phyloP scores from a whole-genome alignment of 148 eudicot genomes.

The Rhododendron mucronatum region DNA sequence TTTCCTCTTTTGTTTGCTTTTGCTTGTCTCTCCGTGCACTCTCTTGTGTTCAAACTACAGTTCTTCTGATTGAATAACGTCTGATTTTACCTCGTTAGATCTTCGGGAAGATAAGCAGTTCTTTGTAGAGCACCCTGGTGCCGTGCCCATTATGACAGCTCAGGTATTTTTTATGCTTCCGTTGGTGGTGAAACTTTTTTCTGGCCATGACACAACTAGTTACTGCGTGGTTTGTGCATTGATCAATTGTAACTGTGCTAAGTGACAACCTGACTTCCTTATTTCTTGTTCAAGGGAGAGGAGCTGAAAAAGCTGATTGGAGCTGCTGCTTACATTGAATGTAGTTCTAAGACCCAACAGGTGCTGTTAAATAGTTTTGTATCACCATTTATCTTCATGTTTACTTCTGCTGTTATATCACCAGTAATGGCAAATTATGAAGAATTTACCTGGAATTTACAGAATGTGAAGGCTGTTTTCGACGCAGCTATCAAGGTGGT shows the following conservation, averaged over 20 bases:
- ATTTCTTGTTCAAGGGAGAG: slow-evolving; percentile 54
- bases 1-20: neutral
- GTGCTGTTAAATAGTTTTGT: slow-evolving; percentile 21
- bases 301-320: slow-evolving; percentile 76
- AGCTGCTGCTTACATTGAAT: slow-evolving; percentile 73
- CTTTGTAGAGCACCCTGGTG: slow-evolving; percentile 77
- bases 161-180: slow-evolving; percentile 42
- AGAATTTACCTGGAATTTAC: slow-evolving; percentile 17
- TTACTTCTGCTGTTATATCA: neutral
- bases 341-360: slow-evolving; percentile 92
- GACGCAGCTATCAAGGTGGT: slow-evolving; percentile 87
- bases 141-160: slow-evolving; percentile 65
- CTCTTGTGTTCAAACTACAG: neutral
- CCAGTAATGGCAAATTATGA: neutral
- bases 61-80: neutral
- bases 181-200: neutral
- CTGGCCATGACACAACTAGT: neutral
- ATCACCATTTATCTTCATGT: neutral
- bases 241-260: neutral
- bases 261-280: slow-evolving; percentile 1
- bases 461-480: slow-evolving; percentile 90
- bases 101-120: slow-evolving; percentile 83
- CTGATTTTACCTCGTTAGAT: slow-evolving; percentile 35
- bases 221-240: neutral
- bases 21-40: neutral